Conservation (phyloP, 495 filamentous ascomycete genomes). For the Xylaria acuta region DNA sequence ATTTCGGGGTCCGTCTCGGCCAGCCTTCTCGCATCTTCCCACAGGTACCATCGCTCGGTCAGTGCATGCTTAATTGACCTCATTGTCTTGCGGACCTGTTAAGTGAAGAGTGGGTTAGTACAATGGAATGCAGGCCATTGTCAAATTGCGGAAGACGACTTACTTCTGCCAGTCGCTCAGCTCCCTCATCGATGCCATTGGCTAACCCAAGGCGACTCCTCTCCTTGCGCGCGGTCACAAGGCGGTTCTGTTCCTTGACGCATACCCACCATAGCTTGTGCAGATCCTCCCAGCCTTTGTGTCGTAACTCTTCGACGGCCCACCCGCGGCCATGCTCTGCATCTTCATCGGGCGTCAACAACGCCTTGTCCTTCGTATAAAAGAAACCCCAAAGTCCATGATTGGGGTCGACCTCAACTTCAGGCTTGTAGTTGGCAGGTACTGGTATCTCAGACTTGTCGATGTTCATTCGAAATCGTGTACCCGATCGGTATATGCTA, state of each 20-base stretch:
- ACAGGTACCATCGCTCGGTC: slow-evolving; percentile 87
- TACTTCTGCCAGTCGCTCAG: slow-evolving; percentile 66
- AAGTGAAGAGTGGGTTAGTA: slow-evolving; percentile 14
- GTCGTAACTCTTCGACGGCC: slow-evolving; percentile 84
- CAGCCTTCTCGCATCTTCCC: slow-evolving; percentile 79
- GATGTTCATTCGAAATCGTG: slow-evolving; percentile 69
- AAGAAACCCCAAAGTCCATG: slow-evolving; percentile 98
- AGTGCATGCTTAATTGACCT: slow-evolving; percentile 80
- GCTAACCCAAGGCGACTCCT: slow-evolving; percentile 65
- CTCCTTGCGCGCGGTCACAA: slow-evolving; percentile 78
- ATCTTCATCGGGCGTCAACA: slow-evolving; percentile 73
- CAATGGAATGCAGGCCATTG: background rate
- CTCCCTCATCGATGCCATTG: slow-evolving; percentile 71
- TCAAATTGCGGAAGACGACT: slow-evolving; percentile 37
- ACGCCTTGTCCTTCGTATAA: slow-evolving; percentile 63
- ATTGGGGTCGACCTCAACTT: slow-evolving; percentile 65
- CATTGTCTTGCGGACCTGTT: slow-evolving; percentile 74
- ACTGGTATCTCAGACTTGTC: slow-evolving; percentile 74
- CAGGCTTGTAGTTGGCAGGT: slow-evolving; percentile 65
- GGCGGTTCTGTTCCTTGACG: slow-evolving; percentile 86
- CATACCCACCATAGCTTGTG: slow-evolving; percentile 96
- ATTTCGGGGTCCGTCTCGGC: slow-evolving; percentile 72
- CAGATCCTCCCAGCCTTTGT: slow-evolving; percentile 92
- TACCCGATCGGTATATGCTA: slow-evolving; percentile 77
- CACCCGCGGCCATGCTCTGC: slow-evolving; percentile 77